phyloP scores from a whole-genome alignment of 441 rosid genomes.

The Syzygium syzygioides region DNA sequence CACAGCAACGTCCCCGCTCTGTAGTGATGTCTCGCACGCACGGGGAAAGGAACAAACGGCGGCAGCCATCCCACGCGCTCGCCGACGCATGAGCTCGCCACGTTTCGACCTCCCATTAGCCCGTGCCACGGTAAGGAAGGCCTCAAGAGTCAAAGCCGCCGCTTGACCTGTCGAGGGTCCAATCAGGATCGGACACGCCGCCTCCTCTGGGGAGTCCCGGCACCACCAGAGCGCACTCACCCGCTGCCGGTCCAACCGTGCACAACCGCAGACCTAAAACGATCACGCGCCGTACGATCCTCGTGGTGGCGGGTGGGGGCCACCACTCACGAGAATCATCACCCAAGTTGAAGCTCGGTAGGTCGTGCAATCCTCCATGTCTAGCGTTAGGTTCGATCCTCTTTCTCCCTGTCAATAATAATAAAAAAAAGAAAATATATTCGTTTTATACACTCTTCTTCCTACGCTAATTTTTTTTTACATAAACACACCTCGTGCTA shows the following conservation, averaged over 20 bases:
- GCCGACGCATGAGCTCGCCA: not conserved
- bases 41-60: not conserved
- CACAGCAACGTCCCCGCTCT: not conserved
- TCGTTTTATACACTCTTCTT: not conserved
- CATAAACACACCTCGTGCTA: not conserved
- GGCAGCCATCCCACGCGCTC: not conserved
- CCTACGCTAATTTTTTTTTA: not conserved
- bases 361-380: not conserved
- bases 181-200: not conserved
- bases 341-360: not conserved
- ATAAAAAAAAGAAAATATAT: not conserved
- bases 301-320: not conserved
- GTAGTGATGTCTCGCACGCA: not conserved
- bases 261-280: not conserved
- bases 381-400: not conserved
- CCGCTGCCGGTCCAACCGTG: not conserved
- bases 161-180: fast-evolving
- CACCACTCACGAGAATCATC: not conserved
- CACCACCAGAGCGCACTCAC: not conserved
- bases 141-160: not conserved
- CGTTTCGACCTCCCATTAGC: not conserved
- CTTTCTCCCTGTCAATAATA: not conserved
- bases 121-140: too few species aligned
- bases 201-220: not conserved
- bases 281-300: not conserved